Percentiles rank a stretch among this genome's conserved stretches.
Conservation (phyloP, 371 early-diverging fungal genomes). For the Rhizopus delemar region DNA sequence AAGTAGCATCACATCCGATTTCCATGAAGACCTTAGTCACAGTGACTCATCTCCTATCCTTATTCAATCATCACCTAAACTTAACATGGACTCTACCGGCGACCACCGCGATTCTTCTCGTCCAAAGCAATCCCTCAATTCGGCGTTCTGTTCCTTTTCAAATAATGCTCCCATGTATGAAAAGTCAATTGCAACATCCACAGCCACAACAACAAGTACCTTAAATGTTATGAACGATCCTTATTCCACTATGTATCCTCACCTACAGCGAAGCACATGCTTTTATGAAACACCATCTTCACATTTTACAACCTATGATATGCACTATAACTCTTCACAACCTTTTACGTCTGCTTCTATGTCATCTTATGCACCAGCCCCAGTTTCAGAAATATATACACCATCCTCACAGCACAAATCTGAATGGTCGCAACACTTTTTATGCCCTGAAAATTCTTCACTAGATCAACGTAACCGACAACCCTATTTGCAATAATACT, state of each 20-base stretch:
- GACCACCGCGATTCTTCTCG: too few relatives aligned
- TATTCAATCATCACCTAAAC: slow-evolving; percentile 10
- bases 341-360: too few relatives aligned
- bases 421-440: too few relatives aligned
- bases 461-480: too few relatives aligned
- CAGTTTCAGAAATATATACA: too few relatives aligned
- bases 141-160: too few relatives aligned
- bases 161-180: slow-evolving; percentile 8
- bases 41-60: slow-evolving; percentile 17
- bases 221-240: neutral
- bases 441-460: too few relatives aligned
- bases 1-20: slow-evolving; percentile 47
- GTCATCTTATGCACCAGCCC: too few relatives aligned
- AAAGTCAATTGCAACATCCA: neutral
- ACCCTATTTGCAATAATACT: too few relatives aligned
- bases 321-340: neutral
- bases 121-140: too few relatives aligned
- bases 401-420: too few relatives aligned
- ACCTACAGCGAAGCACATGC: neutral
- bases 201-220: neutral
- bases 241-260: neutral
- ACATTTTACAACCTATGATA: neutral
- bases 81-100: neutral
- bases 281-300: neutral
- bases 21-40: slow-evolving; percentile 28